Conservation (phyloP, 345 rosid genomes). For the Alliaria petiolata region DNA sequence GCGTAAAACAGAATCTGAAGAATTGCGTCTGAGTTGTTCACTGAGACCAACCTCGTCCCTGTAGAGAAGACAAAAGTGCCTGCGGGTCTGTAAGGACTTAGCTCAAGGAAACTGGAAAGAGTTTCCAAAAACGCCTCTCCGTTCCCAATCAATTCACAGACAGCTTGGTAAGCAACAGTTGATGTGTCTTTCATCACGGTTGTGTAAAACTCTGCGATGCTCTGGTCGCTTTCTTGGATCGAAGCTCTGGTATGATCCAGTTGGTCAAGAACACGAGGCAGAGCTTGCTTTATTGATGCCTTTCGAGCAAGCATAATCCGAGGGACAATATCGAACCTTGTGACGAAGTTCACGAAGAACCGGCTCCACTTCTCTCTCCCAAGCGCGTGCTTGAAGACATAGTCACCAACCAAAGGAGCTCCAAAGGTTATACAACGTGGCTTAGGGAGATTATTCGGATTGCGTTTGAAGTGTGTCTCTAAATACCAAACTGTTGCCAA, state of each 20-base stretch:
- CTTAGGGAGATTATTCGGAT: neutral
- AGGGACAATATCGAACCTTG: slow-evolving; percentile 66
- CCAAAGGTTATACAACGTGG: slow-evolving; percentile 77
- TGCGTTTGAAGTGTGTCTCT: slow-evolving; percentile 28
- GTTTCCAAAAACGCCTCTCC: slow-evolving; percentile 60
- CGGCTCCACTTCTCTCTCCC: slow-evolving; percentile 67
- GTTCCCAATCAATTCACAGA: slow-evolving; percentile 63
- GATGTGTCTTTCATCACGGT: slow-evolving; percentile 57
- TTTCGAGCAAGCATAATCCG: slow-evolving; percentile 56
- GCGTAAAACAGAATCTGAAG: slow-evolving; percentile 71
- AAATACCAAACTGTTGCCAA: slow-evolving; percentile 67
- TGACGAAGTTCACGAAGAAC: slow-evolving; percentile 57
- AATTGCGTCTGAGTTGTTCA: slow-evolving; percentile 68
- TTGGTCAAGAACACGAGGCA: slow-evolving; percentile 32
- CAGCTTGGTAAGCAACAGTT: slow-evolving; percentile 50
- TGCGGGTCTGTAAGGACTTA: slow-evolving; percentile 77
- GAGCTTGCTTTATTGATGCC: slow-evolving; percentile 27
- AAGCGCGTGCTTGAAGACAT: slow-evolving; percentile 58
- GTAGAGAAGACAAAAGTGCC: slow-evolving; percentile 69
- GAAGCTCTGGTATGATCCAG: slow-evolving; percentile 9
- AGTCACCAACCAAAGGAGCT: slow-evolving; percentile 73
- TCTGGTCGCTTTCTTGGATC: neutral
- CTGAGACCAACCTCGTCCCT: slow-evolving; percentile 41
- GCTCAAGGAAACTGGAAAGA: slow-evolving; percentile 46
- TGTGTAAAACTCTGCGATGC: slow-evolving; percentile 28